Percentiles rank a stretch among this genome's conserved stretches.
These are phyloP conservation scores for Cicer yamashitae DNA, from an alignment of 306 rosid genomes.

Conservation along the genomic window DNA sequence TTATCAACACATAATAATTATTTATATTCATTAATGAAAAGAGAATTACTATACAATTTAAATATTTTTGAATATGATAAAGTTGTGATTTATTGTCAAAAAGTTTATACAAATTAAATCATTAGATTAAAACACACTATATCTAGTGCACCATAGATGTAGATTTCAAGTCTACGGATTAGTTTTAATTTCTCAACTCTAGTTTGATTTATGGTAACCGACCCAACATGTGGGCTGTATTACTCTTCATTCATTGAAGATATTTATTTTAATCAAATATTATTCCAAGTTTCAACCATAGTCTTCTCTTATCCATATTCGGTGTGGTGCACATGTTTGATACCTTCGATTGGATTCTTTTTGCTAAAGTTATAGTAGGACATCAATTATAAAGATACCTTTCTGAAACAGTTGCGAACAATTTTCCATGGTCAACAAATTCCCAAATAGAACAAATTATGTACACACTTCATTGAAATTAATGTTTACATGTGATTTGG, in stretches of 20 bases:
- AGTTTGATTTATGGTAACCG: neutral
- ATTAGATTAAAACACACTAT: no score
- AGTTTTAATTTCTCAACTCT: conserved; percentile 29
- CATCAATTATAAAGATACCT: neutral
- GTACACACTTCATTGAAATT: neutral
- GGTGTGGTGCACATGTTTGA: conserved; percentile 26
- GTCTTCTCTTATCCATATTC: conserved; percentile 6
- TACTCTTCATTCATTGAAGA: neutral
- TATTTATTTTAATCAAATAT: conserved; percentile 13
- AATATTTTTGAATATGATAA: no score
- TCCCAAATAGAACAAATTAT: no score
- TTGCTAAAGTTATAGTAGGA: neutral
- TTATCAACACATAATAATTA: no score
- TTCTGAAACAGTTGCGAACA: neutral
- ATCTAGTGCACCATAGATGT: no score
- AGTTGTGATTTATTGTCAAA: no score
- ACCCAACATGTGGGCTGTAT: neutral
- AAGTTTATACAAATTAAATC: no score
- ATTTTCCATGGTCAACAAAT: neutral
- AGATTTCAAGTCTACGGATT: neutral
- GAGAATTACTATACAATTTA: no score
- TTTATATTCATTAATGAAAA: no score
- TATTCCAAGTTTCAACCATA: conserved; percentile 19
- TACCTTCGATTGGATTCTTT: conserved; percentile 12
- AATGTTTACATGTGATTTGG: conserved; percentile 35